These are phyloP conservation scores for Pichia sp. DNA, from an alignment of 1,139 yeast genomes.

Conservation along the genomic window DNA sequence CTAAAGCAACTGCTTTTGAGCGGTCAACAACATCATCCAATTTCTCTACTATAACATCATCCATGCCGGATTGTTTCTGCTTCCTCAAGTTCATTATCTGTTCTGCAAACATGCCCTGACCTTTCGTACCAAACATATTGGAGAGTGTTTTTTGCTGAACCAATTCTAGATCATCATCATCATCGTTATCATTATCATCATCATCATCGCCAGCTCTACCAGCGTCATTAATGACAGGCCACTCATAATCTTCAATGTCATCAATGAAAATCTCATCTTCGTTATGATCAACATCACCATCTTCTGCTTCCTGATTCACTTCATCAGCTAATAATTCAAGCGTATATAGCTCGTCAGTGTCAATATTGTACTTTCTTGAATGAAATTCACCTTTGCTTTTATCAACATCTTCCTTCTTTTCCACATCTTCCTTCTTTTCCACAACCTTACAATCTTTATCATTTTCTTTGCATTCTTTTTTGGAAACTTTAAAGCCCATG, in stretches of 20 bases:
- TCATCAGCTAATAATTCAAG: slow-evolving; percentile 50
- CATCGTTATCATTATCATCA: slow-evolving; percentile 27
- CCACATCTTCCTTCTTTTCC: not conserved
- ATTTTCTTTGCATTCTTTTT: not conserved
- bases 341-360: slow-evolving; percentile 44
- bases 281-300: slow-evolving; percentile 30
- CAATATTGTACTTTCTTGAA: slow-evolving; percentile 31
- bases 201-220: slow-evolving; percentile 23
- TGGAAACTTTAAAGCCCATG: slow-evolving; percentile 33
- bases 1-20: not conserved
- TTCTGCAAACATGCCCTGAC: slow-evolving; percentile 25
- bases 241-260: slow-evolving; percentile 15
- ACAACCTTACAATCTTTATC: not conserved
- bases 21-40: not conserved
- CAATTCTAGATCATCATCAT: slow-evolving; percentile 30
- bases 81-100: slow-evolving; percentile 19
- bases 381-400: slow-evolving; percentile 5
- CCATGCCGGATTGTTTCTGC: not conserved
- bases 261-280: slow-evolving; percentile 30
- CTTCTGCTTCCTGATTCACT: slow-evolving; percentile 34
- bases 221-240: slow-evolving; percentile 24
- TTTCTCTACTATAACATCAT: slow-evolving; percentile 1
- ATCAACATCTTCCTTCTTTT: not conserved
- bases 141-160: slow-evolving; percentile 9
- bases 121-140: slow-evolving; percentile 21